phyloP scores from a whole-genome alignment of 768 basidiomycete species.

The Amanita thiersii region DNA sequence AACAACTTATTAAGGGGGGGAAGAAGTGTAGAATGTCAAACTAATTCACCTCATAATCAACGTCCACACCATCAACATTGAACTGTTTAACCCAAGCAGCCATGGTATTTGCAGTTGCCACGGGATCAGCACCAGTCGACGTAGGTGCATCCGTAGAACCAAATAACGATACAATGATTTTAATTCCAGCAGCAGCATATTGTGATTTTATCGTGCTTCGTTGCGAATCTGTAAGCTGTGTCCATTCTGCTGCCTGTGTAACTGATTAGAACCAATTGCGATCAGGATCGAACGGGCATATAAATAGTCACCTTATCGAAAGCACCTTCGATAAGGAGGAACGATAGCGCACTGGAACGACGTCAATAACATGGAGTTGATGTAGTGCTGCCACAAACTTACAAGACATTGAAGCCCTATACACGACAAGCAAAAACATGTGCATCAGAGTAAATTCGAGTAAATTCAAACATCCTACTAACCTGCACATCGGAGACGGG shows the following conservation, averaged over 20 bases:
- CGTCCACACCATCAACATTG: constrained; percentile 62
- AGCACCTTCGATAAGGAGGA: constrained; percentile 45
- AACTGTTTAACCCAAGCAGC: constrained; percentile 58
- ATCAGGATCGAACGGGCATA: no score
- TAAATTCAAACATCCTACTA: no score
- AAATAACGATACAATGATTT: constrained; percentile 52
- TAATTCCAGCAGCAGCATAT: constrained; percentile 51
- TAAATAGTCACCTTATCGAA: constrained; percentile 38
- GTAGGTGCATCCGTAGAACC: constrained; percentile 53
- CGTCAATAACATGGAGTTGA: no score
- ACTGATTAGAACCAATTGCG: no score
- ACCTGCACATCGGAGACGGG: no score
- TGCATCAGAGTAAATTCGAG: no score
- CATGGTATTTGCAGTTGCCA: constrained; percentile 51
- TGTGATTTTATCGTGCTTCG: no score
- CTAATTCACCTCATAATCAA: constrained; percentile 54
- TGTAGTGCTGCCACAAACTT: no score
- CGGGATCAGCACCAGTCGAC: constrained; percentile 48
- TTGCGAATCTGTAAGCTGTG: no score
- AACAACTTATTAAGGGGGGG: background rate
- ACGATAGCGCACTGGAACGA: constrained; percentile 42
- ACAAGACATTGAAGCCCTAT: no score
- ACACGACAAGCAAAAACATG: no score
- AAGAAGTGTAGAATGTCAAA: background rate
- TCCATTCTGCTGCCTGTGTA: no score